Percentiles rank a stretch among this genome's conserved stretches.
phyloP scores from a whole-genome alignment of 1,139 yeast genomes.

The Lodderomyces theae region DNA sequence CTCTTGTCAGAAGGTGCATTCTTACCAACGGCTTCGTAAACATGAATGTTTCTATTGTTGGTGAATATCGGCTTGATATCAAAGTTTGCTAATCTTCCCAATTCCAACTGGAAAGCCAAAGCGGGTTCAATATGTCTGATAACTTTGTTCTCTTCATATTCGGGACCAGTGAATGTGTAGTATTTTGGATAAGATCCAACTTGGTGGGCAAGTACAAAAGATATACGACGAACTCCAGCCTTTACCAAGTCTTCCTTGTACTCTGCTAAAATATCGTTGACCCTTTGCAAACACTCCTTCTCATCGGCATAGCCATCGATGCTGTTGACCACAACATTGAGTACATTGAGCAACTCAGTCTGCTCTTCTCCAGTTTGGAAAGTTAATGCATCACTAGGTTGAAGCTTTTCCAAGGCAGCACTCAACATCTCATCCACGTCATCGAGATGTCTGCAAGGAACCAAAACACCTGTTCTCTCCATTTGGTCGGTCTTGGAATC shows the following conservation, averaged over 20 bases:
- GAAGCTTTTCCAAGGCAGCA: constrained; percentile 73
- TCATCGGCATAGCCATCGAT: constrained; percentile 75
- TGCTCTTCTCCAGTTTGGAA: constrained; percentile 39
- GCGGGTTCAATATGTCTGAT: constrained; percentile 99
- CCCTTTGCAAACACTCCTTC: constrained; percentile 60
- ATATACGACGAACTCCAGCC: constrained; percentile 83
- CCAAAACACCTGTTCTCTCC: constrained; percentile 81
- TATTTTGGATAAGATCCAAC: constrained; percentile 91
- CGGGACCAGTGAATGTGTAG: constrained; percentile 91
- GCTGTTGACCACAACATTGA: constrained; percentile 72
- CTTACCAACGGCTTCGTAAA: constrained; percentile 94
- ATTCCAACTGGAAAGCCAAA: constrained; percentile 92
- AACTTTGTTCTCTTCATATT: constrained; percentile 77
- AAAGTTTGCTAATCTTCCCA: constrained; percentile 91
- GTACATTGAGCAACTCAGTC: constrained; percentile 63
- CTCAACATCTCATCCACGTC: constrained; percentile 81
- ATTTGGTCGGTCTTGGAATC: constrained; percentile 55
- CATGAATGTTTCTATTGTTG: constrained; percentile 96
- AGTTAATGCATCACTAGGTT: constrained; percentile 42
- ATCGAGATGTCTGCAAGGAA: constrained; percentile 79
- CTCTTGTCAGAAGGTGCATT: constrained; percentile 91
- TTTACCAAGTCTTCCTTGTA: constrained; percentile 65
- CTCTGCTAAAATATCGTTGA: constrained; percentile 65
- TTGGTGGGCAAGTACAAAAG: constrained; percentile 81
- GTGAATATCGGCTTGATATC: constrained; percentile 93